Base-by-base conservation (phyloP, 139 green algal genomes). In the Deuterostichococcus epilithicus region DNA sequence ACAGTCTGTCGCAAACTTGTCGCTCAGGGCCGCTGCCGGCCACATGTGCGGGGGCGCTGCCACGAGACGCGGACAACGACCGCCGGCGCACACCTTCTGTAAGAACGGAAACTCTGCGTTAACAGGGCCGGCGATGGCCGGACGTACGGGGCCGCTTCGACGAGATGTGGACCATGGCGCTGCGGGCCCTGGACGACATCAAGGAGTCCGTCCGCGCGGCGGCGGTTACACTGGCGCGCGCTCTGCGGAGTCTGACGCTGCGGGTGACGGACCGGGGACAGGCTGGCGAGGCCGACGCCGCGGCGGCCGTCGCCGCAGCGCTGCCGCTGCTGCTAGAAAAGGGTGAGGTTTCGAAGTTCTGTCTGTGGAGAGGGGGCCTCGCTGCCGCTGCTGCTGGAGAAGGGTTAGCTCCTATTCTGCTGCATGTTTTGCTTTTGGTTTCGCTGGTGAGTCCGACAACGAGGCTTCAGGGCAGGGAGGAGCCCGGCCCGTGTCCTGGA, bases 161-260 rank as follows among this genome's bases (percentile, higher is more conserved):
- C 2, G 36, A 79, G 45, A 69, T 96, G 30, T 98, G 95, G 95
- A 80, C 30, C 35, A 92, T 94, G 86, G 79, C 78, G 0, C 81
- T 98, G n/a, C 83, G 94, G 0, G 87, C 81, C 18, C 80, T 92
- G 65, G 93, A 97, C 70, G 92, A 97, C 83, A 89, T 96, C 71
- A 96, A 97, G 79, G 92, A 97, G 73, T 93, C 82, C 35, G 90
- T 95, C 71, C 76, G 91, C 1, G 52, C 71, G 42, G 82, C 84
- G 35, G 85, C 82, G 23, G 35, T 79, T 5, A 67, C 60, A 1
- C 75, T 89, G 26, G 58, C 77, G 8, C 70, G 81, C 38, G 78
- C 77, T 0, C 60, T 96, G 72, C 75, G 88, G 1, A 78, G 82
- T 25, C 79, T 94, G 37, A 93, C 87, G 13, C 80, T 97, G 71